A percentile compares a stretch with the other conserved stretches of the same genome.
Conservation (phyloP, 2,329 filamentous ascomycete species). For the Tolypocladium capitatum region DNA sequence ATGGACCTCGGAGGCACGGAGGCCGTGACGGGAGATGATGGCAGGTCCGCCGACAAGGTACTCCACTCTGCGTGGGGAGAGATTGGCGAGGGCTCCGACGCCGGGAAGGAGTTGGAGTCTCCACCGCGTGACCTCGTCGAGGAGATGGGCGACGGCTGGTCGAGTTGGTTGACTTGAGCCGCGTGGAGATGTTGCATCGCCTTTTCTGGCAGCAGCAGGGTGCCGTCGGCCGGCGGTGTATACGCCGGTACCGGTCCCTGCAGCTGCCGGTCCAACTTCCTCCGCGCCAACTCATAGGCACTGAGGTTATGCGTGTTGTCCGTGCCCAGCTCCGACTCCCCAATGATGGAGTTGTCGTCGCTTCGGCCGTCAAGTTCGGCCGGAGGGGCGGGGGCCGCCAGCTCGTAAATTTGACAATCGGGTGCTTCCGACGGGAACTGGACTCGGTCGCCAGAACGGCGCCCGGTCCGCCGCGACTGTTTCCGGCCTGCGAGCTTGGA, state of each 20-base stretch:
- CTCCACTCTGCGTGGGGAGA: slow-evolving; percentile 32
- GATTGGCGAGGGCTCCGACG: slow-evolving; percentile 33
- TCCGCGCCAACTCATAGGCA: slow-evolving; percentile 36
- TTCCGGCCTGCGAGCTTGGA: slow-evolving; percentile 26
- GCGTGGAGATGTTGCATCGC: slow-evolving; percentile 6
- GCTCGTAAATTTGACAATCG: slow-evolving; percentile 37
- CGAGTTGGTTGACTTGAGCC: slow-evolving; percentile 6
- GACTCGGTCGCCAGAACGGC: slow-evolving; percentile 11
- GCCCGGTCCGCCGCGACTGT: slow-evolving; percentile 12
- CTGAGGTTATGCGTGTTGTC: slow-evolving; percentile 26
- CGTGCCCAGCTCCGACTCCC: slow-evolving; percentile 27
- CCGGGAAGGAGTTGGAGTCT: slow-evolving; percentile 21
- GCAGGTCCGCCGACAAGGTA: slow-evolving; percentile 21
- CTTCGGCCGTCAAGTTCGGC: slow-evolving; percentile 33
- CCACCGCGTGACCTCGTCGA: slow-evolving; percentile 9
- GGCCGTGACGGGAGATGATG: slow-evolving; percentile 30
- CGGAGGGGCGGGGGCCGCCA: slow-evolving; percentile 31
- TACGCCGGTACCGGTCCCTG: slow-evolving; percentile 37
- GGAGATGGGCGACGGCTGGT: slow-evolving; percentile 7
- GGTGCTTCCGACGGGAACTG: slow-evolving; percentile 18
- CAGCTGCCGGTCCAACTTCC: slow-evolving; percentile 37
- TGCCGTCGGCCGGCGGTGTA: slow-evolving; percentile 23
- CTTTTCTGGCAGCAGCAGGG: slow-evolving; percentile 17
- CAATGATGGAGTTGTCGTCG: slow-evolving; percentile 22
- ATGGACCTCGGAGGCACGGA: slow-evolving; percentile 14